phyloP scores from a whole-genome alignment of 1,284 basidiomycete species.

The Xanthoconium separans region DNA sequence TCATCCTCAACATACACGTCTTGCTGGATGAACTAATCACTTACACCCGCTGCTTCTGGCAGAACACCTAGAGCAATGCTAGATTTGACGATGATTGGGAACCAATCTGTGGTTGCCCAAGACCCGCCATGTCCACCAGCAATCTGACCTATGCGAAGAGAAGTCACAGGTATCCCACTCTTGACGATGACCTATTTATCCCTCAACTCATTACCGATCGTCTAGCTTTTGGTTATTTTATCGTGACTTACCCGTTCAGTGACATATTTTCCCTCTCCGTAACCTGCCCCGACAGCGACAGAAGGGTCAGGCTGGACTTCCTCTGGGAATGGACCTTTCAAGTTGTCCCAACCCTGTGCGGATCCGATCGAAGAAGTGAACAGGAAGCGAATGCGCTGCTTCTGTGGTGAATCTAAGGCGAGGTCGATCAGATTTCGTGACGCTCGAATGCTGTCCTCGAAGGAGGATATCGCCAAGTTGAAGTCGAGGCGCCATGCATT shows the following conservation, averaged over 20 bases:
- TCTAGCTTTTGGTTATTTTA: too few species aligned
- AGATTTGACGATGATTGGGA: slow-evolving; percentile 33
- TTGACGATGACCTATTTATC: slow-evolving; percentile 21
- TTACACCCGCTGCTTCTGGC: slow-evolving; percentile 28
- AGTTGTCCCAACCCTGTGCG: slow-evolving; percentile 36
- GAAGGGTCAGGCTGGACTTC: slow-evolving; percentile 22
- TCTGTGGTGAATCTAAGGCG: slow-evolving; percentile 9
- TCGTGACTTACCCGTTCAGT: slow-evolving; percentile 33
- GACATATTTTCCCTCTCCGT: slow-evolving; percentile 37
- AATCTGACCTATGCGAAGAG: slow-evolving; percentile 34
- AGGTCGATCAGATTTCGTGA: slow-evolving; percentile 26
- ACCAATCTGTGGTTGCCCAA: slow-evolving; percentile 33
- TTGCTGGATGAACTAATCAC: slow-evolving; percentile 1
- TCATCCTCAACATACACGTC: not conserved
- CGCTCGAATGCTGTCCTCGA: slow-evolving; percentile 21
- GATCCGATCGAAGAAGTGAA: slow-evolving; percentile 36
- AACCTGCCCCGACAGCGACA: slow-evolving; percentile 30
- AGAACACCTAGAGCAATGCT: slow-evolving; percentile 29
- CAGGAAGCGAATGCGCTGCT: slow-evolving; percentile 28
- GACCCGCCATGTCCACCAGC: slow-evolving; percentile 27
- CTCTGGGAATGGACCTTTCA: slow-evolving; percentile 36
- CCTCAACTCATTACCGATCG: not conserved
- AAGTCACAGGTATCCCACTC: slow-evolving; percentile 22
- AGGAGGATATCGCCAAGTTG: slow-evolving; percentile 25
- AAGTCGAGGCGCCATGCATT: slow-evolving; percentile 33